Conservation (phyloP, 2,329 filamentous ascomycete genomes). For the Bipolaris sorokiniana region DNA sequence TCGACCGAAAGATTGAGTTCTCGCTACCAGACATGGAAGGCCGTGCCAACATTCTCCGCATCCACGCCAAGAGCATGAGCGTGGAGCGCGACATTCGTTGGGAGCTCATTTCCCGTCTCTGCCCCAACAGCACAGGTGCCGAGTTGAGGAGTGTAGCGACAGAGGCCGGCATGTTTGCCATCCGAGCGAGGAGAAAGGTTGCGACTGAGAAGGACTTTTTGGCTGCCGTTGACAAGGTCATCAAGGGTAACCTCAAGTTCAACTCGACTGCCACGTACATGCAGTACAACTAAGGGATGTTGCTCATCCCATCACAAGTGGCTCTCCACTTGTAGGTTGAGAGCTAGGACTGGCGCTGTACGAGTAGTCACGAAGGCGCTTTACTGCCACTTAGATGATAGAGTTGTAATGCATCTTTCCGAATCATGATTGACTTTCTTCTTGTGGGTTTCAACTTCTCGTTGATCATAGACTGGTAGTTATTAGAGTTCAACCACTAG, state of each 20-base stretch:
- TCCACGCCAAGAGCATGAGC: slow-evolving; percentile 99
- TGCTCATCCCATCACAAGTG: not conserved
- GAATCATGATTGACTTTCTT: not conserved
- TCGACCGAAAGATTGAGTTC: slow-evolving; percentile 99
- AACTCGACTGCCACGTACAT: slow-evolving; percentile 98
- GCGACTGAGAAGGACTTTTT: slow-evolving; percentile 99
- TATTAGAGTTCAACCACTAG: too few species aligned
- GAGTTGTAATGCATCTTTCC: slow-evolving; percentile 2
- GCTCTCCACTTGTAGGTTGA: not conserved
- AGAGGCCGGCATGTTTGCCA: slow-evolving; percentile 98
- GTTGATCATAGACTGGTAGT: too few species aligned
- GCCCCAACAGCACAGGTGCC: slow-evolving; percentile 95
- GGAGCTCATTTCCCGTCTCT: slow-evolving; percentile 96
- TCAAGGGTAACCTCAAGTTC: slow-evolving; percentile 99
- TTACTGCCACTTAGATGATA: not conserved
- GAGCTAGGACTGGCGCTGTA: slow-evolving; percentile 2
- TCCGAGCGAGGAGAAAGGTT: slow-evolving; percentile 92
- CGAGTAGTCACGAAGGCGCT: slow-evolving; percentile 9
- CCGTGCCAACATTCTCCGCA: slow-evolving; percentile 94
- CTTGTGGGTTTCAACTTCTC: too few species aligned
- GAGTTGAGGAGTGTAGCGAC: slow-evolving; percentile 96
- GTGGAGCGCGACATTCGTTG: slow-evolving; percentile 98
- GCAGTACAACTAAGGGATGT: slow-evolving; percentile 84
- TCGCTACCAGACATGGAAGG: slow-evolving; percentile 96
- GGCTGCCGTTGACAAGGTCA: slow-evolving; percentile 98